Percentiles rank a stretch among this genome's conserved stretches.
Evolutionary conservation across 2,329 filamentous ascomycete species (phyloP).

Genomic region (Colletotrichum trifolii): DNA sequence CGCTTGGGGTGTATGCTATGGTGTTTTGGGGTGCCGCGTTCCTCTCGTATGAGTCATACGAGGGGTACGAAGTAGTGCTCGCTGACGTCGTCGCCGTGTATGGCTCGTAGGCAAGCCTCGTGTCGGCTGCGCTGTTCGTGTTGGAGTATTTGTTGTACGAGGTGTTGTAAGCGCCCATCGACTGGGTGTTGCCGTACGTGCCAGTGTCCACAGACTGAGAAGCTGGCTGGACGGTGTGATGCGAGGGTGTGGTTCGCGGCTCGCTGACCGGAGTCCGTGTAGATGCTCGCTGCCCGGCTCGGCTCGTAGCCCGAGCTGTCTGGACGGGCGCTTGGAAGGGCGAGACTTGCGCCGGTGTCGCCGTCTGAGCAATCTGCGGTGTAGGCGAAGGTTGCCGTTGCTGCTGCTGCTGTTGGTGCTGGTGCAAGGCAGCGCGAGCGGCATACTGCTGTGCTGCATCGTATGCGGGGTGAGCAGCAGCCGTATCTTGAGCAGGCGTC

Average conservation of each 20-base stretch:
- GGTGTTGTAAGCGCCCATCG: slow-evolving; percentile 40
- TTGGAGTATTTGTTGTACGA: slow-evolving; percentile 39
- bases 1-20: slow-evolving; percentile 22
- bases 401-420: slow-evolving; percentile 41
- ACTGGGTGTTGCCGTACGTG: slow-evolving; percentile 35
- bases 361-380: slow-evolving; percentile 39
- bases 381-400: slow-evolving; percentile 45
- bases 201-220: slow-evolving; percentile 40
- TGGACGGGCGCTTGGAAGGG: slow-evolving; percentile 42
- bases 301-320: slow-evolving; percentile 45
- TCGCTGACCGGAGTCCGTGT: slow-evolving; percentile 43
- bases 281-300: slow-evolving; percentile 48
- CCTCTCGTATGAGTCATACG: slow-evolving; percentile 45
- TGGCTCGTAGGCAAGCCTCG: slow-evolving; percentile 31
- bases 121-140: slow-evolving; percentile 10
- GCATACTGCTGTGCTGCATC: slow-evolving; percentile 35
- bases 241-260: slow-evolving; percentile 38
- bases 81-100: slow-evolving; percentile 32
- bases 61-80: slow-evolving; percentile 35
- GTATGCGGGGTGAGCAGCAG: slow-evolving; percentile 2
- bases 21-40: slow-evolving; percentile 39
- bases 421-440: slow-evolving; percentile 36
- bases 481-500: not conserved
- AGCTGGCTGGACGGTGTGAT: slow-evolving; percentile 47
- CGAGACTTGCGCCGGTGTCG: slow-evolving; percentile 44